Evolutionary conservation across 2,329 filamentous ascomycete genomes (phyloP), one percentile per base, ranked within the genome.

Genomic region (Sclerotinia spermophila): DNA sequence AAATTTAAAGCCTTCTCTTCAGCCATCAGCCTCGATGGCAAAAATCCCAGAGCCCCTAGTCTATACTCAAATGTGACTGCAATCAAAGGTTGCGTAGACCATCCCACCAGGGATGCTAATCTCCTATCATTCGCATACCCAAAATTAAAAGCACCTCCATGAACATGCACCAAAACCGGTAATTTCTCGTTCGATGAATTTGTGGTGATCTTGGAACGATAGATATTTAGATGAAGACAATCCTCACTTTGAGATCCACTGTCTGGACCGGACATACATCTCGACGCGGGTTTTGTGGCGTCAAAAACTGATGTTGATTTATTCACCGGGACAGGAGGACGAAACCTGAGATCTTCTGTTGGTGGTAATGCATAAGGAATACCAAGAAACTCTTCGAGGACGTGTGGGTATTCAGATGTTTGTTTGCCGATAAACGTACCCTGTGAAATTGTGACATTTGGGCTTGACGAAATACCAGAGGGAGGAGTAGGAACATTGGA

Each of bases 1-100:
- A 90, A 79, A 75, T 93, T 93, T 67, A 90, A 80, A 53, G 86
- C 74, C 0, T 87, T 89, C 67, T 84, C 84, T 45, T 83, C 83
- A 21, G 83, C 81, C 42, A 86, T n/a, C 84, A 88, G 24, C 45
- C 80, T 80, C 2, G 86, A 89, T 30, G 87, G 84, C 61, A 92
- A 79, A 79, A 95, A 94, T 0, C 92, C 92, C 77, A 93, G 82
- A 7, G 87, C 85, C 3, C 88, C 88, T 64, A 92, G 83, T 15
- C 90, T 79, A 72, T 92, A 88, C 79, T 86, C 87, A 77, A 90
- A 86, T 77, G 83, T 86, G 66, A 90, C 83, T 45, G 82, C 86
- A 56, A 92, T 81, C 67, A 91, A 80, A 15, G 85, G 84, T 60
- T 76, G 73, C n/a, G 60, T 60, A 3, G 84, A 80, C 81, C 86